Evolutionary conservation across 139 green algal species (phyloP), one percentile per base, ranked within the genome.

Genomic region (Coelastrella sp.): DNA sequence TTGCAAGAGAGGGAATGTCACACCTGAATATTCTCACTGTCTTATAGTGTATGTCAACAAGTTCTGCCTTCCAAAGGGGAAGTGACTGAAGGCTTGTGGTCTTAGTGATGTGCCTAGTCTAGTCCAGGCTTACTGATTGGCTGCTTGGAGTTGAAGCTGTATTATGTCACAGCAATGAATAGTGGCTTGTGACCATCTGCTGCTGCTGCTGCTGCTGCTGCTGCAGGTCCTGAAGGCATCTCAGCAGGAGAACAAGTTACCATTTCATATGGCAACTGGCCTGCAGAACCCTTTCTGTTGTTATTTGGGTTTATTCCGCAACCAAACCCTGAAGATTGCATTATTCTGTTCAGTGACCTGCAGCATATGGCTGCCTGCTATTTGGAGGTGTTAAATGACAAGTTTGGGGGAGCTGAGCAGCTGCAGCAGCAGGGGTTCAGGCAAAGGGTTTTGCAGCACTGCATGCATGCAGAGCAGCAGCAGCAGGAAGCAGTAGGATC

Each of bases 281-380:
- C 93, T n/a, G 93, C 92, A 27, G 95, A 96, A 61, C 84, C 95
- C 12, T 95, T 96, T 75, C 87, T 96, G 72, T 85, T 96, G n/a
- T 91, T 96, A 85, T 97, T 97, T 92, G 95, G 94, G 3, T 97
- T 96, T 61, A 76, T 95, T 59, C 95, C 95, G 0, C 78, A 89
- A 27, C 66, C 24, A 75, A 91, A 91, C 87, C 81, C 90, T 6
- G 7, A 76, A 11, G 90, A 93, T 25, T 84, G 25, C 15, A 61
- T 91, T 8, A 61, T 81, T 6, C 68, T 91, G 6, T 93, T 87
- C 72, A 73, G n/a, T 49, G n/a, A 57, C 73, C 6, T 92, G n/a
- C 74, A 90, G 20, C 68, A 86, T 61, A 58, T 89, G 82, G 56
- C 66, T 58, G 35, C 10, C 22, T 78, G 63, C 10, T 78, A 78